phyloP scores from a whole-genome alignment of 306 rosid species.

The Pyrus communis region DNA sequence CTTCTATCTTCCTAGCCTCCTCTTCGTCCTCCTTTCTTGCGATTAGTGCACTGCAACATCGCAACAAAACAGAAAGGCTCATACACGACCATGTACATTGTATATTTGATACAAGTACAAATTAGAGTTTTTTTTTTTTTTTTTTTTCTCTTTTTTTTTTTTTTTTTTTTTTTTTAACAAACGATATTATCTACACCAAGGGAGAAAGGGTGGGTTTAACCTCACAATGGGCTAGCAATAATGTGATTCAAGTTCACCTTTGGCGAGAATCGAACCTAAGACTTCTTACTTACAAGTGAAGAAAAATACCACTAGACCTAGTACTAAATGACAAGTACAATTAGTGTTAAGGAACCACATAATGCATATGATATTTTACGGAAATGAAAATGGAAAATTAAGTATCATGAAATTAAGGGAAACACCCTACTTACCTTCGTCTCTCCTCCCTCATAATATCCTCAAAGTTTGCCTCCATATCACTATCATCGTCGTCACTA shows the following conservation, averaged over 20 bases:
- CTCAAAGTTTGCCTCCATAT: constrained; percentile 82
- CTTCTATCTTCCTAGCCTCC: constrained; percentile 31
- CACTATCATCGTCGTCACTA: constrained; percentile 43
- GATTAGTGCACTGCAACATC: constrained; percentile 33
- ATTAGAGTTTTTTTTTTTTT: too few relatives aligned
- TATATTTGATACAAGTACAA: neutral
- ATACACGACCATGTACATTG: neutral
- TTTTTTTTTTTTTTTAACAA: too few relatives aligned
- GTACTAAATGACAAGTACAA: neutral
- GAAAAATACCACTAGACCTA: too few relatives aligned
- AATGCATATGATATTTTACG: neutral
- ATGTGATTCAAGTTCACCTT: too few relatives aligned
- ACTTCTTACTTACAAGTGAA: too few relatives aligned
- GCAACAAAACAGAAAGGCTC: neutral
- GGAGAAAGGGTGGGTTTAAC: too few relatives aligned
- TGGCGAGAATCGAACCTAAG: too few relatives aligned
- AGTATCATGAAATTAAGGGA: neutral
- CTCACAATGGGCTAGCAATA: too few relatives aligned
- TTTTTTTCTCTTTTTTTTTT: too few relatives aligned
- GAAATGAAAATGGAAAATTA: neutral
- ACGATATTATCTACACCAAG: too few relatives aligned
- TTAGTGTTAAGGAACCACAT: neutral
- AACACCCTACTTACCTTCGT: constrained; percentile 44
- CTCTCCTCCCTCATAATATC: constrained; percentile 71
- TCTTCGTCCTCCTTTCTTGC: constrained; percentile 64